phyloP scores from a whole-genome alignment of 257 asterid genomes.

The Forsythia viridissima region DNA sequence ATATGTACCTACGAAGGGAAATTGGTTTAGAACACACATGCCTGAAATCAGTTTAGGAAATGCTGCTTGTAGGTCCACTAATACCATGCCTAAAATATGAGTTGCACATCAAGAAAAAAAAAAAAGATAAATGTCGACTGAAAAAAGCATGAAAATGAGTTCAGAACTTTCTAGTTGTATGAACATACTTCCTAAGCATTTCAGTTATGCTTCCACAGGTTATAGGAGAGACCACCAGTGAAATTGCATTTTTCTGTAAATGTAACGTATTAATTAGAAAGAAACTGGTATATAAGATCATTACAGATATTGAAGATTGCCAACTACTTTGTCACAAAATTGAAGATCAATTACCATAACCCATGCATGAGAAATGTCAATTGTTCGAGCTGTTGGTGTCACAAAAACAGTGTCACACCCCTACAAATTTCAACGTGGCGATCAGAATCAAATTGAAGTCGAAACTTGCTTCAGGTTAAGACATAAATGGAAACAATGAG shows the following conservation, averaged over 20 bases:
- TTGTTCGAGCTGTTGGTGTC: conserved; percentile 96
- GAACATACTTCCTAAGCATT: conserved; percentile 81
- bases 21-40: not conserved
- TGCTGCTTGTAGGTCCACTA: conserved; percentile 8
- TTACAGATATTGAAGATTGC: conserved; percentile 19
- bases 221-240: conserved; percentile 80
- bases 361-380: conserved; percentile 91
- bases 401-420: conserved; percentile 95
- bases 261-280: conserved; percentile 19
- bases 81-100: conserved; percentile 13
- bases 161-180: conserved; percentile 7
- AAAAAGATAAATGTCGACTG: not conserved
- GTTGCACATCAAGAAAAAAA: not conserved
- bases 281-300: conserved; percentile 10
- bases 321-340: conserved; percentile 15
- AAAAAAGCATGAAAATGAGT: conserved; percentile 5
- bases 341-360: conserved; percentile 65
- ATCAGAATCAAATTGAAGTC: conserved; percentile 7
- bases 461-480: conserved; percentile 1
- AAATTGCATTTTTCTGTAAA: conserved; percentile 83
- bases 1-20: conserved; percentile 65
- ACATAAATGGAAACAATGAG: conserved; percentile 2
- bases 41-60: not conserved
- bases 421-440: conserved; percentile 39
- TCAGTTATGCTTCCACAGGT: conserved; percentile 63